Evolutionary conservation across 2,329 filamentous ascomycete species (phyloP), one percentile per base, ranked within the genome.

Genomic region (Simplicillium sp.): DNA sequence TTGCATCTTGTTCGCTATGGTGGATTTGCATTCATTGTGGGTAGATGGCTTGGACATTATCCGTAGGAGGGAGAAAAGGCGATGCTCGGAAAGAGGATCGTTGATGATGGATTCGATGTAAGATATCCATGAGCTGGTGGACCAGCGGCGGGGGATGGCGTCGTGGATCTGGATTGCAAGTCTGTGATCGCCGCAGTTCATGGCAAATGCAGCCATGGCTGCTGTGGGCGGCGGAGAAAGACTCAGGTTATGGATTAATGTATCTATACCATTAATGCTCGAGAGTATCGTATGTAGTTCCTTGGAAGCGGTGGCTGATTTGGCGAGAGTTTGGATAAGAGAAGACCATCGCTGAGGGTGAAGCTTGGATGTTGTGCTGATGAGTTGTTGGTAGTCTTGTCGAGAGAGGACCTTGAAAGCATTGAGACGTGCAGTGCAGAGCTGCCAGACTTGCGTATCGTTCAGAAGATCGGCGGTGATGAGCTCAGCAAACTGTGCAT

Each of bases 1-100:
- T 5, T 47, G 44, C 38, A 48, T 49, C 45, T 55, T 58, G 40
- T 45, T 38, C 3, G 39, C 34, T 8, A 11, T 36, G 32, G 20
- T 42, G 11, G 12, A 13, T 7, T 14, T 38, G 18, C 7, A 12
- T 17, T 36, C 20, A 9, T 25, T 5, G 20, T 25, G 20, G 20
- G 20, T 25, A 25, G 20, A 25, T 25, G 20, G 20, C 9, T 25
- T 25, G 9, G 20, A 15, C 31, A 15, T 33, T 4, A 33, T 33
- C 6, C 15, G 12, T 5, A 33, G 31, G 31, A 33, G 31, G 7
- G 12, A 15, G 17, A 8, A 25, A 7, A 25, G 16, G 36, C 17
- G 36, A 11, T 18, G 16, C 25, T 17, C 36, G 7, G 7, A 3
- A 8, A 15, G 25, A 11, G 16, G n/a, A 20, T 37, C 36, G 12